A percentile compares a stretch with the other conserved stretches of the same genome.
Evolutionary conservation across 2,329 filamentous ascomycete species (phyloP).

Genomic region (Diaporthe ilicicola): DNA sequence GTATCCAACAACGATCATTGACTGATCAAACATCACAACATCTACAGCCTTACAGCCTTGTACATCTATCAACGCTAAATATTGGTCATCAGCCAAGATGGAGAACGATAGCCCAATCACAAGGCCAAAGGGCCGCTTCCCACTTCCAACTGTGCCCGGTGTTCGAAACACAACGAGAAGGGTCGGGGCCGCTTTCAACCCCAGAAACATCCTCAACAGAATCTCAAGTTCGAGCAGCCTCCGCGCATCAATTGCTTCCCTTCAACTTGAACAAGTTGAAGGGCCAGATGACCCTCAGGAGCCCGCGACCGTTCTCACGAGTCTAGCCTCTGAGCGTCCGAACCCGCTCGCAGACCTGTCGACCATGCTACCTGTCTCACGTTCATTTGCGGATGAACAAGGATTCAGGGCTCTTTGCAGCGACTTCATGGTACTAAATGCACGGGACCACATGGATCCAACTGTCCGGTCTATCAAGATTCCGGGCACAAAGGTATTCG

Average conservation of each 20-base stretch:
- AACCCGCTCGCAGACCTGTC: not conserved
- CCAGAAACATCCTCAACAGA: not conserved
- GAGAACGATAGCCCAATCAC: not conserved
- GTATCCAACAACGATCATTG: no score
- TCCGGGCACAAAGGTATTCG: not conserved
- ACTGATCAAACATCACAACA: not conserved
- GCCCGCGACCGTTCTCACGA: not conserved
- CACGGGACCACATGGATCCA: not conserved
- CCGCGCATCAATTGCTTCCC: not conserved
- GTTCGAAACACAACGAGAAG: not conserved
- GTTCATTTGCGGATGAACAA: not conserved
- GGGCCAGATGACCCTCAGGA: not conserved
- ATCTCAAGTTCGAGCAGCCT: not conserved
- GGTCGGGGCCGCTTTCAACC: not conserved
- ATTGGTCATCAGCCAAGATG: not conserved
- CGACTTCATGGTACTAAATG: not conserved
- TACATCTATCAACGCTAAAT: not conserved
- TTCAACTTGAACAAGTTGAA: not conserved
- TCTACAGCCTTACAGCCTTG: not conserved
- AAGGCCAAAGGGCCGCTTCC: not conserved
- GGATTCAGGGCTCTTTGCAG: not conserved
- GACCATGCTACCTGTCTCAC: not conserved
- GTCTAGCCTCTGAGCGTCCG: not conserved
- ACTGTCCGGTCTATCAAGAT: conserved; percentile 1
- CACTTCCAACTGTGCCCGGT: not conserved